Conservation (phyloP, 176 grass and related monocot genomes). For the Cenchrus americanus region DNA sequence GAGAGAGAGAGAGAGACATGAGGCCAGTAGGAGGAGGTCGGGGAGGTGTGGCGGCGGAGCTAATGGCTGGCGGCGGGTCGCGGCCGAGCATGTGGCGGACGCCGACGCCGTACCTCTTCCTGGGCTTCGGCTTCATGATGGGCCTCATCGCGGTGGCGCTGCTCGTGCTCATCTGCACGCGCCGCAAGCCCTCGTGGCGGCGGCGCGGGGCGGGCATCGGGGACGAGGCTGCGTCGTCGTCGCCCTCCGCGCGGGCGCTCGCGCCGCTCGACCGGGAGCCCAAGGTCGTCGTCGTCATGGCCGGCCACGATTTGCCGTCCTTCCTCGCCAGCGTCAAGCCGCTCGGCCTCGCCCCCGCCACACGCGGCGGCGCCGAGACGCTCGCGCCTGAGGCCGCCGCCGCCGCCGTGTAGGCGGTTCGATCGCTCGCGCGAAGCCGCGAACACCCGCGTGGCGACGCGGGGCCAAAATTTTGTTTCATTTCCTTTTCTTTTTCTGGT, state of each 20-base stretch:
- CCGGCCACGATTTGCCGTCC: conserved; percentile 39
- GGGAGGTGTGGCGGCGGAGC: not conserved
- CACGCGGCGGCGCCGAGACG: not conserved
- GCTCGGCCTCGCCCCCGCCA: not conserved
- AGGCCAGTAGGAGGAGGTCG: not conserved
- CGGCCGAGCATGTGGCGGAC: conserved; percentile 38
- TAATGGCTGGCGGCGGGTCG: not conserved
- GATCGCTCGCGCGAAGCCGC: not conserved
- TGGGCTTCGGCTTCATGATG: conserved; percentile 38
- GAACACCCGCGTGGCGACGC: not conserved
- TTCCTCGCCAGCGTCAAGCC: conserved; percentile 58
- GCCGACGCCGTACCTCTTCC: conserved; percentile 57
- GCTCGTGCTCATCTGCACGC: conserved; percentile 48
- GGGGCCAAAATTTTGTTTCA: not conserved
- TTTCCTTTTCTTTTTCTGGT: not conserved
- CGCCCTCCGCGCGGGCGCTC: not conserved
- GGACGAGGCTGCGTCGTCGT: not conserved
- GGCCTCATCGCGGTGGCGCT: conserved; percentile 44
- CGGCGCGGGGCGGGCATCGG: too few relatives aligned
- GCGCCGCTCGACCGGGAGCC: conserved; percentile 48
- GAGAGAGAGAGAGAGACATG: not conserved
- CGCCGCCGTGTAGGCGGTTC: not conserved
- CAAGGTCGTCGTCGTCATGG: conserved; percentile 54
- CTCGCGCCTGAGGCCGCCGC: not conserved
- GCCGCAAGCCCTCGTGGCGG: not conserved